Evolutionary conservation across 306 rosid species (phyloP), one percentile per base, ranked within the genome.

Genomic region (Prunus fruticosa): DNA sequence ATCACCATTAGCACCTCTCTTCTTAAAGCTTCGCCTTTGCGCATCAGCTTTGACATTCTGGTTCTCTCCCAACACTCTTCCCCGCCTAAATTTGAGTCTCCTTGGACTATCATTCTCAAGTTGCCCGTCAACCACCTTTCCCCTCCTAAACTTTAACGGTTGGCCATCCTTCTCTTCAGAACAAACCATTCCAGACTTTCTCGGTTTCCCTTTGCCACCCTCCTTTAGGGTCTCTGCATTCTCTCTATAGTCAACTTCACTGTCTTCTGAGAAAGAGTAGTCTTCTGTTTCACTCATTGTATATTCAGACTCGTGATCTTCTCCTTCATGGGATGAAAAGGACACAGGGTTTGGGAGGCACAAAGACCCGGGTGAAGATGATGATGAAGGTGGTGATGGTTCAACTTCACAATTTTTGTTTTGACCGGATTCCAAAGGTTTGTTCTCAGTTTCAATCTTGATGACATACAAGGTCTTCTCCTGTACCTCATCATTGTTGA

Each of bases 391-490:
- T 30, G 79, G 78, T 52, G 64, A 81, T 2, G 73, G 67, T 28
- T 84, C 84, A 68, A 73, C 77, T 25, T 64, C 84, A 50, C 58
- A 54, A 72, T 38, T 80, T 80, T 75, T 78, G 23, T 75, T 76
- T 78, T 77, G 86, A 84, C 82, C 88, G 53, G 84, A 79, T 76
- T 82, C 86, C 60, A 73, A 62, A 51, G 86, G 69, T 34, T 74
- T 84, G 30, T 84, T 83, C 66, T 83, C 91, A 43, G 82, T 87
- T 72, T 89, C 96, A 82, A 79, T 81, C 84, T 84, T 78, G 63
- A 90, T 76, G 82, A 89, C 93, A 63, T 89, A 89, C 90, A 92
- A 73, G 51, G 92, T 95, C 80, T 89, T 89, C 76, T 92, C 98
- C 79, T 64, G 77, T 41, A 82, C 81, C 80, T 74, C 90, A n/a